Conservation (phyloP, 768 basidiomycete species). For the Leccinum fibrillosum region DNA sequence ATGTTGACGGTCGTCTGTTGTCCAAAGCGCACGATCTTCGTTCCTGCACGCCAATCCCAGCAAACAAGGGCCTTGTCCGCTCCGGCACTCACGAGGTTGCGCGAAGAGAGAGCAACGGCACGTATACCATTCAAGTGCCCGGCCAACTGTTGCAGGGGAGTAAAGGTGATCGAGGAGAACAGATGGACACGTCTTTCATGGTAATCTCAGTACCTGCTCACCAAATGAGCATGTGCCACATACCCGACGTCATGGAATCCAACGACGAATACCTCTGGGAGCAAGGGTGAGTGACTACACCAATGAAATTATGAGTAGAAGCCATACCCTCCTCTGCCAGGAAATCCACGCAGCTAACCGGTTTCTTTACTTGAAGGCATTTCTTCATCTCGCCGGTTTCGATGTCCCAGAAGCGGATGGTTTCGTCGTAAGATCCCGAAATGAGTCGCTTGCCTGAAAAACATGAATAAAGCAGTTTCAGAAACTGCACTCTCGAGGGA, state of each 20-base stretch:
- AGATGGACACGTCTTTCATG: slow-evolving; percentile 74
- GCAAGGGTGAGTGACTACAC: slow-evolving; percentile 5
- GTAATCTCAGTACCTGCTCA: not conserved
- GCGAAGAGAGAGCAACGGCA: slow-evolving; percentile 81
- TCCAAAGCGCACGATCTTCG: slow-evolving; percentile 86
- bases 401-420: slow-evolving; percentile 91
- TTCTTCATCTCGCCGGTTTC: slow-evolving; percentile 64
- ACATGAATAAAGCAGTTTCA: not conserved
- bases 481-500: not conserved
- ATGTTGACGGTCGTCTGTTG: slow-evolving; percentile 93
- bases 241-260: slow-evolving; percentile 93
- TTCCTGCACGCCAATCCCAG: slow-evolving; percentile 88
- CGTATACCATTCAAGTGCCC: slow-evolving; percentile 89
- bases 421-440: slow-evolving; percentile 89
- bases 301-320: not conserved
- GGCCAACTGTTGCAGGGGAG: slow-evolving; percentile 77
- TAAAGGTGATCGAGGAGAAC: slow-evolving; percentile 82
- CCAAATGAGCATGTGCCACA: slow-evolving; percentile 22
- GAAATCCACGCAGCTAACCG: slow-evolving; percentile 88
- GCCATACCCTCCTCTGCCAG: slow-evolving; percentile 68
- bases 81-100: slow-evolving; percentile 83
- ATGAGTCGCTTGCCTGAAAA: slow-evolving; percentile 68
- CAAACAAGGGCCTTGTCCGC: slow-evolving; percentile 71
- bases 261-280: slow-evolving; percentile 80
- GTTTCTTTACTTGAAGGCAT: slow-evolving; percentile 81